Base-by-base conservation (phyloP, 164 flowering plant genomes). In the Tetrastigma voinierianum region DNA sequence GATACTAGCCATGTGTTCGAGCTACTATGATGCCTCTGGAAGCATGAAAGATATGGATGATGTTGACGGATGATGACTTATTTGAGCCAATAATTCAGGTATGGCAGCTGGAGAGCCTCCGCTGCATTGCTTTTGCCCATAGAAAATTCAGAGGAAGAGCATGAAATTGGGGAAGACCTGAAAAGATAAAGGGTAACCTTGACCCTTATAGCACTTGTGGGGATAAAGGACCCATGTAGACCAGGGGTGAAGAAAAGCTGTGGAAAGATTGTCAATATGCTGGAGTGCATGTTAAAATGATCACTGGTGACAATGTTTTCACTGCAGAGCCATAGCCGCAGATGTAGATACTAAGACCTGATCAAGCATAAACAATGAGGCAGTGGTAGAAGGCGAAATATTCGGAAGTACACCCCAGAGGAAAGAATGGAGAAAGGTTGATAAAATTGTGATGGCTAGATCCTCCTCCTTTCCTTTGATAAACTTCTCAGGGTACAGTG, bases 401-500 rank as follows among this genome's bases (percentile, higher is more conserved):
- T 85, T 87, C 61, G 89, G 18, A 81, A 69, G 68, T 81, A 76
- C 70, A 69, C 84, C 7, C 72, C 17, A 0, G 80, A 80, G 62
- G 78, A 82, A 59, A 76, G 87, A 52, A 68, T 75, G 80, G 73
- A 75, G 65, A 84, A n/a, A 57, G 44, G 80, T 84, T 1, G 84
- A 85, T 2, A 76, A 48, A 25, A 87, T 84, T 3, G 96, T 87
- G 52, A 83, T 89, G 90, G 94, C 88, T 1, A 72, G 94, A 57
- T 86, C 94, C 0, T 87, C 96, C 9, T 89, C 92, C 0, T n/a
- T n/a, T n/a, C n/a, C n/a, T 68, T 80, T 10, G 89, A 87, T 67
- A 90, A 89, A 62, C 87, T 87, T 45, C 72, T 84, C 7, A 78
- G 87, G 83, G 96, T 87, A 8, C 79, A 84, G 56, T 78, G 83